Evolutionary conservation across 2,329 filamentous ascomycete genomes (phyloP), one percentile per base, ranked within the genome.

Genomic region (Acrocalymma vagum): DNA sequence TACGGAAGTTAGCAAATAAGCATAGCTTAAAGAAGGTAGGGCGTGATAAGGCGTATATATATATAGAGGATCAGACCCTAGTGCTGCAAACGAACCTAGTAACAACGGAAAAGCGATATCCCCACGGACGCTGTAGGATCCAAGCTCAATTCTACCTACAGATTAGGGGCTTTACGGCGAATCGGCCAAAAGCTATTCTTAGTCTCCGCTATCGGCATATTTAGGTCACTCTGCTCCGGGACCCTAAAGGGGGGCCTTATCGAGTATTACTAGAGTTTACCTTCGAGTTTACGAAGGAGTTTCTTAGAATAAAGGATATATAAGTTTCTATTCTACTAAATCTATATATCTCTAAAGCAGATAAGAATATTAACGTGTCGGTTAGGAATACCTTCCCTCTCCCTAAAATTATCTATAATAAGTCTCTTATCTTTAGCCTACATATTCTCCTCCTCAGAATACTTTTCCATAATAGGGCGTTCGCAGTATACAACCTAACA

Each of bases 371-470:
- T 46, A 22, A 40, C 22, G n/a, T 17, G 18, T 42, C 24, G 3
- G 15, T 27, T 29, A 62, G 60, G 57, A 67, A 67, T 45, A 55
- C 48, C 22, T 69, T 67, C 29, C 42, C 43, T 26, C 58, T 69
- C 33, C 55, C 50, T n/a, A 48, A 69, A 41, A 60, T 68, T 38
- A 65, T 67, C 13, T 67, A 54, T 30, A 47, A 71, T 38, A 35
- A 55, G n/a, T 58, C 57, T 11, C 58, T 70, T 21, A 45, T 63
- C 34, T 62, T 69, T 9, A 70, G 67, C 40, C 58, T 48, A 4
- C 45, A 70, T 39, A 39, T 63, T 36, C 58, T 55, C 24, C 51
- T 69, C 18, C 53, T 66, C 24, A 39, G 57, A 13, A 49, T 72
- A 34, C 56, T 71, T 17, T 71, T 70, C 32, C 38, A 53, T 15